These are phyloP conservation scores for Edaphochlamys debaryana DNA, from an alignment of 139 green algal genomes.

Conservation along the genomic window DNA sequence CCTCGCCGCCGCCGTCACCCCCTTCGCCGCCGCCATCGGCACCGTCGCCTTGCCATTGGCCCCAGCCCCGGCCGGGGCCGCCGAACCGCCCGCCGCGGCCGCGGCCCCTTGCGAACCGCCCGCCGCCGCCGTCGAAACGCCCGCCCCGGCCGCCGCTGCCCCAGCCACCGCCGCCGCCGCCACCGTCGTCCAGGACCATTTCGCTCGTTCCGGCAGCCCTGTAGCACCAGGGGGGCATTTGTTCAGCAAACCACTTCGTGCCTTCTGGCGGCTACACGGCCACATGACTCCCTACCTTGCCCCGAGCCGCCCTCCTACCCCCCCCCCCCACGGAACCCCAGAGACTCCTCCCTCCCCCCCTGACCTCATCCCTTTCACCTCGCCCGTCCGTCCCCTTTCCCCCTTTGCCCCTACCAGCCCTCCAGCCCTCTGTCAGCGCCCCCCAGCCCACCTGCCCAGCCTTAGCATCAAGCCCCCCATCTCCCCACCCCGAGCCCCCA, in stretches of 20 bases:
- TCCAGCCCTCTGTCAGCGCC: too few species aligned
- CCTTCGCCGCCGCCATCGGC: background rate
- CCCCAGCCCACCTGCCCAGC: too few species aligned
- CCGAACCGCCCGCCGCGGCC: background rate
- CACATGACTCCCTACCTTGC: too few species aligned
- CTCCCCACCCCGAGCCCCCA: background rate
- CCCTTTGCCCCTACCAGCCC: background rate
- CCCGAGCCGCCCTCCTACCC: too few species aligned
- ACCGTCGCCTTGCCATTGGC: background rate
- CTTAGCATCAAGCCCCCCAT: too few species aligned
- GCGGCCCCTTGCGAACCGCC: background rate
- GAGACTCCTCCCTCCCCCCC: too few species aligned
- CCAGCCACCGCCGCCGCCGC: background rate
- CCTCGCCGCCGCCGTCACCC: background rate
- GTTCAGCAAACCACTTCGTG: too few species aligned
- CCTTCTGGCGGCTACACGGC: too few species aligned
- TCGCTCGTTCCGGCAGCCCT: conserved; percentile 32
- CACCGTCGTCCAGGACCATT: background rate
- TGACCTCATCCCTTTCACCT: too few species aligned
- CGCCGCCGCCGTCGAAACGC: background rate
- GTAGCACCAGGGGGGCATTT: background rate
- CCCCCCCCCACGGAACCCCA: too few species aligned
- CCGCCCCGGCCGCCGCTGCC: background rate
- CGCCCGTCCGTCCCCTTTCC: background rate
- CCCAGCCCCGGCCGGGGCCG: background rate